Evolutionary conservation across 2,329 filamentous ascomycete genomes (phyloP), one percentile per base, ranked within the genome.

Genomic region (Xylaria sp.): DNA sequence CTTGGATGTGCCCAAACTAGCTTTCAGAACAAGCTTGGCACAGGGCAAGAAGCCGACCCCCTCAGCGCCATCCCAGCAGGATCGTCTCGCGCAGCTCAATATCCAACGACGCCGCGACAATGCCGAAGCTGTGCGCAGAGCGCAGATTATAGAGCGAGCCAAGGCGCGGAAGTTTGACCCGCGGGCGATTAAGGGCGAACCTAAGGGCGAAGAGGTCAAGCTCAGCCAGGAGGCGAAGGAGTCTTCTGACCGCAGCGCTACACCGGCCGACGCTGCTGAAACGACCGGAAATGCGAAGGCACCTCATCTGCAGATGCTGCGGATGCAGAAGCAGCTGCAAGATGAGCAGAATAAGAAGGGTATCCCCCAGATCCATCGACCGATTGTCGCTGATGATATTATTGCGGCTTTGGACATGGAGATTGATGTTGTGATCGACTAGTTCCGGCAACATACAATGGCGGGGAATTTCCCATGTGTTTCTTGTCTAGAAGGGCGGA

Each of bases 331-430:
- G 68, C 77, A 78, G 63, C 75, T 75, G 60, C 75, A 75, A 59
- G 69, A 70, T 63, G 80, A 83, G 64, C 84, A 81, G 74, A 84
- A 85, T 66, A 84, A 83, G 74, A 85, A 83, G 68, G 82, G 82
- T 10, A 74, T 87, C 61, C 81, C 84, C 2, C 86, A 86, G 10
- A 89, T 91, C 53, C 90, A 93, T 70, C 87, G 90, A 75, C 87
- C 88, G 35, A 83, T 92, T 59, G 88, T 89, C 79, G 92, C 96
- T 63, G 94, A 97, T 71, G 94, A 97, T 70, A 89, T 97, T 58
- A 93, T 97, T 73, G 92, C 89, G 1, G 83, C 86, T 30, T 79
- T 97, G 78, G 94, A 97, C 72, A 77, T 97, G 68, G 93, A 91
- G 34, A 91, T 97, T 72, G 93, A 97, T 67, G 87, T 96, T 68